These are phyloP conservation scores for Nannochloropsis oceanica DNA, from an alignment of 108 stramenopile genomes.

Conservation along the genomic window DNA sequence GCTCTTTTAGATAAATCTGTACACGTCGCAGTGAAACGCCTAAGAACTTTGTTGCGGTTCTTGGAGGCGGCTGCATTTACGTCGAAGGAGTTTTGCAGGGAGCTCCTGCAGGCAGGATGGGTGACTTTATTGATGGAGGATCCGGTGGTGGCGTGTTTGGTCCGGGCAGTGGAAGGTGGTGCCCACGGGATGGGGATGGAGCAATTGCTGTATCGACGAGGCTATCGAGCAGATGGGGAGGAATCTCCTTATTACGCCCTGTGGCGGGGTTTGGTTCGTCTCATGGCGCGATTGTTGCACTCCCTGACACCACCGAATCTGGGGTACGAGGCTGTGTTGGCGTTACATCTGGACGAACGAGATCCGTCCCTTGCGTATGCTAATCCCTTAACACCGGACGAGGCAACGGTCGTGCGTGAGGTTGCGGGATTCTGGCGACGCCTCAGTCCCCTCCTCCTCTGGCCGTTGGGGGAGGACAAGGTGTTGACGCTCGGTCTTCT, in stretches of 20 bases:
- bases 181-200: neutral
- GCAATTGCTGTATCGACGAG: neutral
- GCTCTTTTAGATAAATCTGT: neutral
- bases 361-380: neutral
- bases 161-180: neutral
- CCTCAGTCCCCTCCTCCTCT: neutral
- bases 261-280: neutral
- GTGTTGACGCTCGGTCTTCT: neutral
- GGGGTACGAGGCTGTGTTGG: neutral
- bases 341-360: neutral
- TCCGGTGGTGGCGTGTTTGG: neutral
- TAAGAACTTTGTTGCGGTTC: neutral
- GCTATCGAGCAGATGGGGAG: neutral
- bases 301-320: neutral
- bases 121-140: neutral
- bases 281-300: neutral
- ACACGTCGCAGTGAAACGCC: neutral
- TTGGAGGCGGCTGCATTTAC: neutral
- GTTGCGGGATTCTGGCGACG: neutral
- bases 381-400: neutral
- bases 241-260: neutral
- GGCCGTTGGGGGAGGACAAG: neutral
- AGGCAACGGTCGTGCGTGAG: neutral
- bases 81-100: neutral
- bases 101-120: neutral